Base-by-base conservation (phyloP, 1,284 basidiomycete species). In the Melampsora larici-populina region DNA sequence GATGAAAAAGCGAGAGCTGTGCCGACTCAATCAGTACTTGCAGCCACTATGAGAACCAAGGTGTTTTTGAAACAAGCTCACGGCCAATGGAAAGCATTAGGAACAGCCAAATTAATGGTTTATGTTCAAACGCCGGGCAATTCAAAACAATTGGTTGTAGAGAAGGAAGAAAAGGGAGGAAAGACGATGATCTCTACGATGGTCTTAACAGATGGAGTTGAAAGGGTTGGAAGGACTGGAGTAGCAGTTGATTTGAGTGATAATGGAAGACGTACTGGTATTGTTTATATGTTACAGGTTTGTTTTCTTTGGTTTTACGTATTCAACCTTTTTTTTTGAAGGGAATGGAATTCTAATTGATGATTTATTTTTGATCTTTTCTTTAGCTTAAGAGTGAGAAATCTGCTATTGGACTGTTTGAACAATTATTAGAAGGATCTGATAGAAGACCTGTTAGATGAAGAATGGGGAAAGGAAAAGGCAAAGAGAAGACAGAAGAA, bases 1-100 rank as follows among this genome's bases (percentile, higher is more conserved):
- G 26, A 36, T 29, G 24, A 60, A 15, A 26, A 26, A 58, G 65
- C 60, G 49, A 48, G 48, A 26, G 21, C 31, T n/a, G 43, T 51
- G 18, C 17, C 72, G 2, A 63, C 46, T 48, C 70, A 55, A 17
- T 49, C 72, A 8, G 86, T 88, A 15, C 86, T 98, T 69, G 89
- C 91, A 4, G 93, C 92, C n/a, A 90, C 93, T 82, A 97, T 97
- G 92, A 95, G 96, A 84, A 98, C 96, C 88, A 98, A 99, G 85
- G 90, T 98, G 46, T 99, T 98, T 86, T 86, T 97, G 74, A 92
- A 99, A 84, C 94, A 97, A 82, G 90, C 92, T 55, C 95, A 98
- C 83, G 90, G 91, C 31, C 93, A 97, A 84, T 99, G 97, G 97
- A 99, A 97, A 86, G 90, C 92, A 1, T 86, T 99, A 55, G 97